phyloP scores from a whole-genome alignment of 2,329 filamentous ascomycete species.

The Cyanodermella asteris region DNA sequence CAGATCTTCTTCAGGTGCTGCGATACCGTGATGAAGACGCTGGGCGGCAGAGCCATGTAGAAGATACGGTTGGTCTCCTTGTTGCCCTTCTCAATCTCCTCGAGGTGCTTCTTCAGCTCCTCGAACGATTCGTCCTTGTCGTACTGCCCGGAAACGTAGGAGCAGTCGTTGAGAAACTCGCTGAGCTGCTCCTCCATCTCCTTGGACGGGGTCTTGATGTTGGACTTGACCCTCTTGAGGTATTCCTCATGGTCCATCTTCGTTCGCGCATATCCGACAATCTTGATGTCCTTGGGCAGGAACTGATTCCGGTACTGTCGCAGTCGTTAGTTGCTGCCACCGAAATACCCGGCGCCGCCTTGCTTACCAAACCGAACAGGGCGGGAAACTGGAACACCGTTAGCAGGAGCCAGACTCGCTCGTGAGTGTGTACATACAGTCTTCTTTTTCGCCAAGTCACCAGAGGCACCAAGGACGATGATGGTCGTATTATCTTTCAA shows the following conservation, averaged over 20 bases:
- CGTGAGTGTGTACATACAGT: conserved; percentile 34
- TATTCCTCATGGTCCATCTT: conserved; percentile 98
- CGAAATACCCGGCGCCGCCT: conserved; percentile 4
- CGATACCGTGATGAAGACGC: conserved; percentile 93
- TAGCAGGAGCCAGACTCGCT: conserved; percentile 2
- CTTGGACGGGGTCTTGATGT: conserved; percentile 97
- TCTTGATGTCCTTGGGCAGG: conserved; percentile 83
- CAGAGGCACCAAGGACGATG: conserved; percentile 87
- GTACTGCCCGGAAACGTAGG: conserved; percentile 93
- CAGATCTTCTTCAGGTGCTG: conserved; percentile 94
- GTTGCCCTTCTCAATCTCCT: conserved; percentile 61
- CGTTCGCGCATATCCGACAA: conserved; percentile 95
- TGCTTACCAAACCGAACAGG: conserved; percentile 83
- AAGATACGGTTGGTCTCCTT: conserved; percentile 81
- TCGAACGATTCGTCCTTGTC: conserved; percentile 91
- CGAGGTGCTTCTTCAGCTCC: conserved; percentile 63
- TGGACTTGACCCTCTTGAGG: conserved; percentile 80
- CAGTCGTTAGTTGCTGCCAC: conserved; percentile 8
- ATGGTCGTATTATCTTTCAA: conserved; percentile 97
- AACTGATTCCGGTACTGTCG: conserved; percentile 91
- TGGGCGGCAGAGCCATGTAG: conserved; percentile 97
- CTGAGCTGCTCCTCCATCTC: conserved; percentile 89
- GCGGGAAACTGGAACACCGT: conserved; percentile 54
- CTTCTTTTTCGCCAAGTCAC: conserved; percentile 99
- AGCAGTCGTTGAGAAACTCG: conserved; percentile 70